These are phyloP conservation scores for Pseudopithomyces chartarum DNA, from an alignment of 2,329 filamentous ascomycete genomes.

Conservation along the genomic window DNA sequence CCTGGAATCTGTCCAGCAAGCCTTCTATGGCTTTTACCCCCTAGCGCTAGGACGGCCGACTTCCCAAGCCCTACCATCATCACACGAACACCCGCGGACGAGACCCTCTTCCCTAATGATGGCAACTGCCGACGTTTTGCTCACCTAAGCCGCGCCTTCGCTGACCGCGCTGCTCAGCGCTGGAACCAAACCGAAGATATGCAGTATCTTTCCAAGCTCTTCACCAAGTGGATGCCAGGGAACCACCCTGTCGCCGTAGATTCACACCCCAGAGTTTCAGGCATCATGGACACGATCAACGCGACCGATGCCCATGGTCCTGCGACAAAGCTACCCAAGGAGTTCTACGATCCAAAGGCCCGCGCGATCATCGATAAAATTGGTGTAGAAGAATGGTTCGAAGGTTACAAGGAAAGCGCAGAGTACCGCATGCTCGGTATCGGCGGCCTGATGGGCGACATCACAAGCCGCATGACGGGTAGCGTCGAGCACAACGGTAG, in stretches of 20 bases:
- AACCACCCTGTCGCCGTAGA: slow-evolving; percentile 75
- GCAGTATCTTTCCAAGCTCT: slow-evolving; percentile 76
- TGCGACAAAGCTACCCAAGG: slow-evolving; percentile 75
- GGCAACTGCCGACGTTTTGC: slow-evolving; percentile 54
- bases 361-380: slow-evolving; percentile 73
- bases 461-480: slow-evolving; percentile 62
- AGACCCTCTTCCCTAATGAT: slow-evolving; percentile 58
- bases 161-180: slow-evolving; percentile 51
- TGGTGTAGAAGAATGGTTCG: slow-evolving; percentile 89
- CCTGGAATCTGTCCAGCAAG: slow-evolving; percentile 56
- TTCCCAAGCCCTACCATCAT: slow-evolving; percentile 53
- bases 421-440: slow-evolving; percentile 93
- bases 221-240: slow-evolving; percentile 85
- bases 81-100: slow-evolving; percentile 51
- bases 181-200: slow-evolving; percentile 73
- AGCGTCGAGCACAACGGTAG: slow-evolving; percentile 40
- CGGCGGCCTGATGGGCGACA: slow-evolving; percentile 80
- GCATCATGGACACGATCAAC: slow-evolving; percentile 94
- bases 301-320: slow-evolving; percentile 83
- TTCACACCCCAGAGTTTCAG: slow-evolving; percentile 79
- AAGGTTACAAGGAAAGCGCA: slow-evolving; percentile 78
- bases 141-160: slow-evolving; percentile 54
- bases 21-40: slow-evolving; percentile 56
- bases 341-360: slow-evolving; percentile 83
- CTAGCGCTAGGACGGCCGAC: slow-evolving; percentile 46